Evolutionary conservation across 495 filamentous ascomycete species (phyloP), one percentile per base, ranked within the genome.

Genomic region (Amniculicola lignicola): DNA sequence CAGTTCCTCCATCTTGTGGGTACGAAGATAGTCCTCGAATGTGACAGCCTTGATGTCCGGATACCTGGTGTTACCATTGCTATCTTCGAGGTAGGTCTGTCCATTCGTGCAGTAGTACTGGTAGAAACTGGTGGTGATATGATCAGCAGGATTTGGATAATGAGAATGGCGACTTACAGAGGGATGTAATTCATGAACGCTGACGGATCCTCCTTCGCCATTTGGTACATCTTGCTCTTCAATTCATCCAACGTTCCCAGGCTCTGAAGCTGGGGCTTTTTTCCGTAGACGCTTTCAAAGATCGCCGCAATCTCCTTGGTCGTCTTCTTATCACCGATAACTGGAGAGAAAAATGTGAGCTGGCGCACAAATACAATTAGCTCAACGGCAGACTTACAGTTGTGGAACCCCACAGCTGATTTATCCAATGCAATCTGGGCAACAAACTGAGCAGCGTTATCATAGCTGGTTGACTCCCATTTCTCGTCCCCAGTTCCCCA

Each of bases 401-500:
- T n/a, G n/a, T n/a, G n/a, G n/a, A n/a, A n/a, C n/a, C n/a, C n/a
- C n/a, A n/a, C n/a, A n/a, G n/a, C n/a, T n/a, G n/a, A n/a, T n/a
- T n/a, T n/a, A n/a, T 72, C 68, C 14, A 55, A 40, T 37, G 66
- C 68, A 2, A 72, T 59, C 10, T 65, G 65, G 3, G 71, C 70
- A n/a, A 68, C 70, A 51, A 59, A 73, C 43, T 70, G 52, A 1
- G 72, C 72, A 7, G 70, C 63, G 45, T 70, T 66, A 14, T 46
- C 54, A 51, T 73, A 72, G 0, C 59, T 70, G 1, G 70, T 72
- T 0, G 42, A 55, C 42, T 74, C 72, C 60, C 57, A 67, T 16
- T 62, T 33, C 58, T 74, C 71, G 37, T 69, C 58, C 4, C 71
- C 72, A 4, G 61, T 66, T 11, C 71, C 71, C 59, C 61, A 72